phyloP scores from a whole-genome alignment of 257 asterid species.

The Paulownia fortunei region DNA sequence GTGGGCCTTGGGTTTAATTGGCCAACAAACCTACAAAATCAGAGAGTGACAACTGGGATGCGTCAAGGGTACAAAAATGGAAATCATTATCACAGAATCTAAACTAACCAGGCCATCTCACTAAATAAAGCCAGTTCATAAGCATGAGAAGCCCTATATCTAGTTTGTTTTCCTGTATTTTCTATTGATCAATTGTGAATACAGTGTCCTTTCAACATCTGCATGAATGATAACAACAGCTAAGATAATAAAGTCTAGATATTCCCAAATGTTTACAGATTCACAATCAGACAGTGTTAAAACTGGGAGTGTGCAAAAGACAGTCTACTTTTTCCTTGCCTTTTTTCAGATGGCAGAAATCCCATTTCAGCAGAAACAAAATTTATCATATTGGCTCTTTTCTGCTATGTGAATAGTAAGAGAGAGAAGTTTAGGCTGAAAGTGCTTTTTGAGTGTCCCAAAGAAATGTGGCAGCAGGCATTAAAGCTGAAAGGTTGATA shows the following conservation, averaged over 20 bases:
- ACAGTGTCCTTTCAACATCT: conserved; percentile 74
- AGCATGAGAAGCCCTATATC: conserved; percentile 6
- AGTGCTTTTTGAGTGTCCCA: conserved; percentile 77
- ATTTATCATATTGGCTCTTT: conserved; percentile 37
- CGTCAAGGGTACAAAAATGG: conserved; percentile 38
- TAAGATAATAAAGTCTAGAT: conserved; percentile 50
- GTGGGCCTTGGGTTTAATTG: conserved; percentile 44
- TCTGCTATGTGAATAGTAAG: conserved; percentile 37
- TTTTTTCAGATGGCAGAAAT: conserved; percentile 49
- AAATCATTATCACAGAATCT: conserved; percentile 39
- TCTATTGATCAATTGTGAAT: conserved; percentile 36
- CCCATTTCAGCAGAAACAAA: conserved; percentile 49
- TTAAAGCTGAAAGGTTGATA: conserved; percentile 66
- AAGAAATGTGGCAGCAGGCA: conserved; percentile 60
- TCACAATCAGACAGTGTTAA: conserved; percentile 64
- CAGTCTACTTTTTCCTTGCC: conserved; percentile 56
- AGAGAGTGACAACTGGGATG: conserved; percentile 40
- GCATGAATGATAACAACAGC: conserved; percentile 45
- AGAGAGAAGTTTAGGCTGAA: conserved; percentile 49
- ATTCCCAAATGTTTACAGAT: conserved; percentile 48
- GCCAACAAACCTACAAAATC: conserved; percentile 30
- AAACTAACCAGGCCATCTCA: conserved; percentile 27
- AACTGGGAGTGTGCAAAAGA: conserved; percentile 68
- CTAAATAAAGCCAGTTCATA: conserved; percentile 1
- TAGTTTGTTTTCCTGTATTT: conserved; percentile 32